A percentile compares a stretch with the other conserved stretches of the same genome.
Evolutionary conservation across 1,284 basidiomycete genomes (phyloP).

Genomic region (Blastosporella zonata): DNA sequence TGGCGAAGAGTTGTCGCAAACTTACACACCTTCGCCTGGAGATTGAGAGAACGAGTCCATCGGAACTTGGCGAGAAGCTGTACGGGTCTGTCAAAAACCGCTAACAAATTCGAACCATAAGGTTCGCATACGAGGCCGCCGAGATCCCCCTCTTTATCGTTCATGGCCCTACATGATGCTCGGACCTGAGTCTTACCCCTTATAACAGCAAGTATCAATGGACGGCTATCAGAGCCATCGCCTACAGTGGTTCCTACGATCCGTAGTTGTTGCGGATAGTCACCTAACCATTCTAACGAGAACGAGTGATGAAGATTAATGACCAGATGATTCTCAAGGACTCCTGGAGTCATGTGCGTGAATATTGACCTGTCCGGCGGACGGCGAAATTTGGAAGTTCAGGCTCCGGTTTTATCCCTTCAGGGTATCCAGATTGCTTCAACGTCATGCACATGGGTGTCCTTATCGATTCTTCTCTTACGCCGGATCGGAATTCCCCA

Average conservation of each 20-base stretch:
- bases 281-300: neutral
- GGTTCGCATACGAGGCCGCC: neutral
- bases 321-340: neutral
- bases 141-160: neutral
- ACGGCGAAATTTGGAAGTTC: neutral
- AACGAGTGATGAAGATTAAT: neutral
- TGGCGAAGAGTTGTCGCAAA: neutral
- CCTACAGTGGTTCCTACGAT: neutral
- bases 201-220: neutral
- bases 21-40: neutral
- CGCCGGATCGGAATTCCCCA: no score
- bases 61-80: neutral
- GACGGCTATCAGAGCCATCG: conserved; percentile 1
- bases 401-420: no score
- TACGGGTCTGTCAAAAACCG: neutral
- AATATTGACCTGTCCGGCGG: neutral
- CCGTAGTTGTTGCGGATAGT: neutral
- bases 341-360: neutral
- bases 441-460: no score
- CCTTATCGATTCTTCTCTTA: no score
- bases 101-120: neutral
- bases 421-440: no score
- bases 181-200: neutral
- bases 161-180: conserved; percentile 1
- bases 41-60: neutral